Evolutionary conservation across 2,329 filamentous ascomycete species (phyloP).

Genomic region (Fusarium gaditjirri): DNA sequence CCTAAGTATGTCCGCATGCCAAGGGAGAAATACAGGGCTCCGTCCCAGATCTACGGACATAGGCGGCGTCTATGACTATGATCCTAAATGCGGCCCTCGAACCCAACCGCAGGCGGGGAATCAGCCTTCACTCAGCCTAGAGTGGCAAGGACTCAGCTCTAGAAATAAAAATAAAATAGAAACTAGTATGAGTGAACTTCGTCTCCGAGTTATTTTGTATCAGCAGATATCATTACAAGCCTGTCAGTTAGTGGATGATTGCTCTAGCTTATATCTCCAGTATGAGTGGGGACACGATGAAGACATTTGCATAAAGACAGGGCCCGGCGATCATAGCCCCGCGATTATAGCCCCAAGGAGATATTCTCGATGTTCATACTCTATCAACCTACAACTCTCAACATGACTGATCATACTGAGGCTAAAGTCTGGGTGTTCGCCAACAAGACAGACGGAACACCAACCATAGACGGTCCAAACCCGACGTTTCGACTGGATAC

Average conservation of each 20-base stretch:
- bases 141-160: no score
- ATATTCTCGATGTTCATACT: background rate
- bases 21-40: no score
- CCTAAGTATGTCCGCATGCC: no score
- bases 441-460: conserved; percentile 2
- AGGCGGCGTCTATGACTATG: no score
- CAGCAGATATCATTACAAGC: background rate
- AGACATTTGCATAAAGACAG: background rate
- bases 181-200: no score
- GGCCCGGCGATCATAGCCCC: no score
- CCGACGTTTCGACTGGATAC: background rate
- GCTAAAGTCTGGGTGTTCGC: conserved; percentile 9
- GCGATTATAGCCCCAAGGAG: background rate
- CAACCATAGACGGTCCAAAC: background rate
- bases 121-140: no score
- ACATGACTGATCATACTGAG: background rate
- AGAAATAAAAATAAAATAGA: no score
- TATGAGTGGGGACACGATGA: background rate
- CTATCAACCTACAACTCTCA: background rate
- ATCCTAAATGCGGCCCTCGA: no score
- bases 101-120: no score
- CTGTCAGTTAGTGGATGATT: background rate
- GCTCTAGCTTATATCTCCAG: background rate
- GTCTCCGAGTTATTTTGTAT: no score
- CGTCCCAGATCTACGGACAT: no score